These are phyloP conservation scores for Fusarium sp. DNA, from an alignment of 2,329 filamentous ascomycete genomes.

Conservation along the genomic window DNA sequence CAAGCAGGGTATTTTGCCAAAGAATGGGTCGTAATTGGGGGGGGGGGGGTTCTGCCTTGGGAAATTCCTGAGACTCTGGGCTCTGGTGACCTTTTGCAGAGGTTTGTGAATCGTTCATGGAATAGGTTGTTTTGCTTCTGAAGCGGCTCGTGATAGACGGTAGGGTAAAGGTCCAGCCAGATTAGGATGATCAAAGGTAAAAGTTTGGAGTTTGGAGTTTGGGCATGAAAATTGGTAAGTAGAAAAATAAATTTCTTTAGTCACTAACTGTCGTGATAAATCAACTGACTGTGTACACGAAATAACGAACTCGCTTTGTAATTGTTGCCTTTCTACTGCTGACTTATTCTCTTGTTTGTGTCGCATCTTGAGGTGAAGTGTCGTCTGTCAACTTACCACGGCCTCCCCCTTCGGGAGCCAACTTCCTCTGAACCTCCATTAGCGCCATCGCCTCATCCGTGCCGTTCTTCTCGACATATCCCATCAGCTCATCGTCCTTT, in stretches of 20 bases:
- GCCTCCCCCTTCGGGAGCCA: conserved; percentile 31
- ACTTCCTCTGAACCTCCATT: conserved; percentile 31
- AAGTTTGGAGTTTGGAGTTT: conserved; percentile 14
- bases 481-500: conserved; percentile 46
- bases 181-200: conserved; percentile 13
- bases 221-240: neutral
- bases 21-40: neutral
- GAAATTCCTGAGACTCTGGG: neutral
- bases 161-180: conserved; percentile 2
- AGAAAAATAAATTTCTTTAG: conserved; percentile 17
- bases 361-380: neutral
- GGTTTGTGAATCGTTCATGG: neutral
- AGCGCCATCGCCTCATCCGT: conserved; percentile 35
- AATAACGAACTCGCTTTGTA: conserved; percentile 7
- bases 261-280: conserved; percentile 8
- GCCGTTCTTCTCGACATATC: conserved; percentile 42
- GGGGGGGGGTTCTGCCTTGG: neutral
- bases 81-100: neutral
- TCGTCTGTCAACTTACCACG: conserved; percentile 10
- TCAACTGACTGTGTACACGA: conserved; percentile 4
- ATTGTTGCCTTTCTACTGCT: neutral
- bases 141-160: neutral
- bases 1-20: conserved; percentile 37
- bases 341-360: conserved; percentile 1
- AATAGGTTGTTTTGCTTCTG: neutral